Conservation (phyloP, 2,329 filamentous ascomycete genomes). For the Seiridium cupressi region DNA sequence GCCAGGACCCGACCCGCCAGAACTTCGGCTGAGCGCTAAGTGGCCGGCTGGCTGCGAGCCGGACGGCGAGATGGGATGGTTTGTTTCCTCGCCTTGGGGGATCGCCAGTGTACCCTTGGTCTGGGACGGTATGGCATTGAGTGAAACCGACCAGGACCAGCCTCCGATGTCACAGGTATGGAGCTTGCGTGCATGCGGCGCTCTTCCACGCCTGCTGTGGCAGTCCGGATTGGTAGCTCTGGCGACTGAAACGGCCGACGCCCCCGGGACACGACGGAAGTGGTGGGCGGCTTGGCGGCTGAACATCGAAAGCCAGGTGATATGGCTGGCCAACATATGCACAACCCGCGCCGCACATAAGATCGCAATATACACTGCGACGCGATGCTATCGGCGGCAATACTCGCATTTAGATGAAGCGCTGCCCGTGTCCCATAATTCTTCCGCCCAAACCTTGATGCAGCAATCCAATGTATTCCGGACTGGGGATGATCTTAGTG, state of each 20-base stretch:
- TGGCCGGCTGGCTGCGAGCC: slow-evolving; percentile 3
- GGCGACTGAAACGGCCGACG: background rate
- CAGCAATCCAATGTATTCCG: background rate
- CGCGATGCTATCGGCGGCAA: background rate
- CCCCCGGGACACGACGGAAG: no score
- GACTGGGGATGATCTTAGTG: background rate
- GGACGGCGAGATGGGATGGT: background rate
- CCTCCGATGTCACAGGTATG: background rate
- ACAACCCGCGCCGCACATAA: no score
- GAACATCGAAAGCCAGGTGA: background rate
- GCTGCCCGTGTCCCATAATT: background rate
- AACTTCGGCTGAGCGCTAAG: slow-evolving; percentile 14
- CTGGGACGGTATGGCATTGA: slow-evolving; percentile 3
- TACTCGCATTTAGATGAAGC: background rate
- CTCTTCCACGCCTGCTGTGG: background rate
- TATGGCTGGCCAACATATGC: no score
- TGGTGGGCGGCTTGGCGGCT: slow-evolving; percentile 2
- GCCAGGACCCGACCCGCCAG: slow-evolving; percentile 10
- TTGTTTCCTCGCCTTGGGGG: background rate
- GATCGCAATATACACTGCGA: no score
- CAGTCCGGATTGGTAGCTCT: background rate
- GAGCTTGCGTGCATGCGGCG: slow-evolving; percentile 1
- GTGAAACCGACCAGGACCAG: background rate
- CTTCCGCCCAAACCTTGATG: background rate
- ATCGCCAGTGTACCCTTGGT: background rate